Evolutionary conservation across 495 filamentous ascomycete genomes (phyloP), one percentile per base, ranked within the genome.

Genomic region (Trichoderma virens): DNA sequence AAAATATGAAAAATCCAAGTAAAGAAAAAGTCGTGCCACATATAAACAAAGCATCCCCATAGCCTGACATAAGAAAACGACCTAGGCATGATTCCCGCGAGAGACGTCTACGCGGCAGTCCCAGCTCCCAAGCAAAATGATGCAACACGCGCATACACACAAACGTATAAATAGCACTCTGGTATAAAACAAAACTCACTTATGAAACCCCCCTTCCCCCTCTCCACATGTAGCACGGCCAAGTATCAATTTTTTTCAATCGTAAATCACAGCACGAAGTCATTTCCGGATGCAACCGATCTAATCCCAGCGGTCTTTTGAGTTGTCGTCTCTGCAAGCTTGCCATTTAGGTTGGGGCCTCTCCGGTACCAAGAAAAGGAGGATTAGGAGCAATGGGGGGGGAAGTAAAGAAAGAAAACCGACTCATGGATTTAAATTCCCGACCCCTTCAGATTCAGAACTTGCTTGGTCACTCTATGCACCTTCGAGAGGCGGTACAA

Each of bases 401-500:
- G 1, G 13, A 60, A 28, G 20, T 3, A 38, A 23, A 61, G 38
- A 61, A 35, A 61, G 59, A 39, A 30, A 9, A 35, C 59, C 59
- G 31, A 34, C 59, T 61, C 59, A 39, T 34, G 51, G 30, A 39
- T 25, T 39, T 7, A 61, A 23, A 11, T 35, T 38, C 31, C 35
- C 34, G 34, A 23, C 35, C 32, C 61, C 61, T 62, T 31, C n/a
- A 38, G n/a, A 38, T 25, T 23, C 35, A 60, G 6, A 30, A 18
- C 23, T 27, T n/a, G 27, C 62, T 8, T 63, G 6, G 23, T 6
- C 59, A 61, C 67, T 63, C 71, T 79, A 80, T 66, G 75, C 70
- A 66, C 76, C 77, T 66, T 82, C 79, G 59, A 82, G 71, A 0
- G 79, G 74, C 60, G 73, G 76, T 43, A 73, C 76, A 69, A 78